A percentile compares a stretch with the other conserved stretches of the same genome.
Evolutionary conservation across 179 eudicot genomes (phyloP).

Genomic region (Kewa caespitosa): DNA sequence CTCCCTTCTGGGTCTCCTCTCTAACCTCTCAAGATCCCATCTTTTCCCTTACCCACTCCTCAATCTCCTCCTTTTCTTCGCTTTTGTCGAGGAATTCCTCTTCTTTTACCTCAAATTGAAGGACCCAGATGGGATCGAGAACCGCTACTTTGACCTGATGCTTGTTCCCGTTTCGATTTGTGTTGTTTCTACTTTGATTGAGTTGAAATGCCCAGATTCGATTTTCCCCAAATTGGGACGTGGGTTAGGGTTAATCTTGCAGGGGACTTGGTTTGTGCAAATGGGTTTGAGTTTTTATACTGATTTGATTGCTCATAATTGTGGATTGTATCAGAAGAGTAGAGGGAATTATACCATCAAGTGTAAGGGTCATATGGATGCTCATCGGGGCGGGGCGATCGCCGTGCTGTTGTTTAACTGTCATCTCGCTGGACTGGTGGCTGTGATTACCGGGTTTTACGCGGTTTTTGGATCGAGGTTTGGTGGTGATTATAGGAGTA

Average conservation of each 20-base stretch:
- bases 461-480: conserved; percentile 40
- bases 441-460: conserved; percentile 50
- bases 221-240: conserved; percentile 50
- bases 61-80: conserved; percentile 55
- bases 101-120: conserved; percentile 66
- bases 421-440: conserved; percentile 78
- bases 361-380: conserved; percentile 73
- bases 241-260: conserved; percentile 71
- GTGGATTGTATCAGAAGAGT: conserved; percentile 42
- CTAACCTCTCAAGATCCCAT: conserved; percentile 24
- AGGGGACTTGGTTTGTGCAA: conserved; percentile 85
- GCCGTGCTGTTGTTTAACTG: conserved; percentile 81
- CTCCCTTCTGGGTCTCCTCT: conserved; percentile 47
- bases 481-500: conserved; percentile 33
- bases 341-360: conserved; percentile 66
- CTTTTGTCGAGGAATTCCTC: conserved; percentile 71
- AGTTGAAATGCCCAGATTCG: conserved; percentile 47
- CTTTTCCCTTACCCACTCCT: conserved; percentile 45
- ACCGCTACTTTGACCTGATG: conserved; percentile 70
- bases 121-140: conserved; percentile 74
- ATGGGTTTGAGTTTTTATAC: conserved; percentile 78
- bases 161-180: conserved; percentile 73
- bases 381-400: conserved; percentile 80
- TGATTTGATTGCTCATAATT: conserved; percentile 45
- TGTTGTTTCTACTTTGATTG: conserved; percentile 54